Conservation (phyloP, 345 rosid genomes). For the Microcos paniculata region DNA sequence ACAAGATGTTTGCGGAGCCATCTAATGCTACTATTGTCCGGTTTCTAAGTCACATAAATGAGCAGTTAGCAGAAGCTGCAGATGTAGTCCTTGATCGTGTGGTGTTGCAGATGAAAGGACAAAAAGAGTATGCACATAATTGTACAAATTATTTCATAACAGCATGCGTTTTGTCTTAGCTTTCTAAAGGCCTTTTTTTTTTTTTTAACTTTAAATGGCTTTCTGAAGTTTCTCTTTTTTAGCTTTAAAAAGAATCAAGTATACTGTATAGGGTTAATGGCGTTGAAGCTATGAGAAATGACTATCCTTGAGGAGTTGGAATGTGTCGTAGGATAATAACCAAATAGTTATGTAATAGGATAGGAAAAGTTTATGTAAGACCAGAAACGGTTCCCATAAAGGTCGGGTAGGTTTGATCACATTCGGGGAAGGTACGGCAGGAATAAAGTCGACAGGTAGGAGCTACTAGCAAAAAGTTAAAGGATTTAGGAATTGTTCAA, state of each 20-base stretch:
- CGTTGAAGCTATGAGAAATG: neutral
- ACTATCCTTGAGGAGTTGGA: neutral
- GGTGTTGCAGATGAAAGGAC: constrained; percentile 57
- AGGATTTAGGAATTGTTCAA: neutral
- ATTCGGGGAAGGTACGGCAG: neutral
- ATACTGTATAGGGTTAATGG: neutral
- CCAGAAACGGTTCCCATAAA: neutral
- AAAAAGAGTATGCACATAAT: constrained; percentile 47
- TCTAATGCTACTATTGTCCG: constrained; percentile 75
- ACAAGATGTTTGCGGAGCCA: constrained; percentile 89
- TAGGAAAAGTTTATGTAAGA: neutral
- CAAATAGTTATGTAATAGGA: neutral
- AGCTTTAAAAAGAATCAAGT: constrained; percentile 2
- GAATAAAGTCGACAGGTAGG: neutral
- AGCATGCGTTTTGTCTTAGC: neutral
- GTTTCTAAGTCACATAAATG: constrained; percentile 71
- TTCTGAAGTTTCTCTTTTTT: neutral
- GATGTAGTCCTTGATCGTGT: constrained; percentile 58
- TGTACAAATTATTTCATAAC: neutral
- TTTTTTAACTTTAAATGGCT: too few relatives aligned
- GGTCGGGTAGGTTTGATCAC: neutral
- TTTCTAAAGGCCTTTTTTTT: neutral
- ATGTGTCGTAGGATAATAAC: neutral
- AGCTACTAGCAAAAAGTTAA: neutral
- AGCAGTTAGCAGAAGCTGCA: constrained; percentile 56